phyloP scores from a whole-genome alignment of 139 green algal genomes.

The Dunaliella sp. region DNA sequence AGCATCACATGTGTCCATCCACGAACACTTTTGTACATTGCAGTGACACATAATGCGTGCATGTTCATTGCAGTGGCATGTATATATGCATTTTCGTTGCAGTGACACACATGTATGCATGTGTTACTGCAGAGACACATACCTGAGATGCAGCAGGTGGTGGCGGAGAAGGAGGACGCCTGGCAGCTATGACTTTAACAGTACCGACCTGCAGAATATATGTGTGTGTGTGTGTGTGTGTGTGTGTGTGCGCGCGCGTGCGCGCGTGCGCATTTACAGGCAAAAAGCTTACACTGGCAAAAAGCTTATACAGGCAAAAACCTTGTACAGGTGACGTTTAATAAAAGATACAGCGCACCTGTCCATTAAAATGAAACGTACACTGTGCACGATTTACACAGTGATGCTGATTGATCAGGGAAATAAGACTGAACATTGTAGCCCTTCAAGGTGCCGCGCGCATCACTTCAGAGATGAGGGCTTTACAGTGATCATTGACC shows the following conservation, averaged over 20 bases:
- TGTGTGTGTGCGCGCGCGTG: too few species aligned
- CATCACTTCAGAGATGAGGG: too few species aligned
- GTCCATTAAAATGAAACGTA: background rate
- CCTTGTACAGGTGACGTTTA: background rate
- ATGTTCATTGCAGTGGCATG: too few species aligned
- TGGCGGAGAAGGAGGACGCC: background rate
- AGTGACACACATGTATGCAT: background rate
- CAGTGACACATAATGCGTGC: too few species aligned
- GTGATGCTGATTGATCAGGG: too few species aligned
- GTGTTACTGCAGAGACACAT: background rate
- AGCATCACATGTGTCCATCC: too few species aligned
- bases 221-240: too few species aligned
- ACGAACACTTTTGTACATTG: too few species aligned
- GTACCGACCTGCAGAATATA: background rate
- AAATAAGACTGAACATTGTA: too few species aligned
- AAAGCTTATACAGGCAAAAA: background rate
- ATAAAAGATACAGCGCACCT: background rate
- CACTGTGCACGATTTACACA: background rate
- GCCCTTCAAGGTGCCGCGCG: too few species aligned
- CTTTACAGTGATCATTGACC: too few species aligned
- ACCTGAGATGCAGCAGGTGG: background rate
- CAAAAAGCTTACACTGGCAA: background rate
- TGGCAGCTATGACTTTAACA: background rate
- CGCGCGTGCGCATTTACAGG: background rate
- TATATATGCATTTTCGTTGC: background rate